phyloP scores from a whole-genome alignment of 306 rosid genomes.

The Amphicarpaea edgeworthii region DNA sequence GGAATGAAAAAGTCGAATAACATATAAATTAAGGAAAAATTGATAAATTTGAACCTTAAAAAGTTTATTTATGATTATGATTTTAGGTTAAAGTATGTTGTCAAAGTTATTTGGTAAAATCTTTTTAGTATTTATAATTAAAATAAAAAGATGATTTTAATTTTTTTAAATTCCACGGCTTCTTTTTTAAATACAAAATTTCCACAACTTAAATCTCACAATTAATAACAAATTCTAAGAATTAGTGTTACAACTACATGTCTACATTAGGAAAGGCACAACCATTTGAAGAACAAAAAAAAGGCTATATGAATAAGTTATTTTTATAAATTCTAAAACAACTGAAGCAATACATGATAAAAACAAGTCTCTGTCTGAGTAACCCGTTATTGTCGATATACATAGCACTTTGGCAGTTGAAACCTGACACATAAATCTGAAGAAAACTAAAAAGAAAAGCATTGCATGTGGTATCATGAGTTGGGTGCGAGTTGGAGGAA shows the following conservation, averaged over 20 bases:
- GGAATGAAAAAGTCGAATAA: too few species aligned
- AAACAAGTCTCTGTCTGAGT: background rate
- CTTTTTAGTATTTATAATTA: too few species aligned
- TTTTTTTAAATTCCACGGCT: too few species aligned
- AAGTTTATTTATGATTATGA: too few species aligned
- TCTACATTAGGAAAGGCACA: background rate
- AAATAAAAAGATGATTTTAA: too few species aligned
- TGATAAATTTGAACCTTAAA: too few species aligned
- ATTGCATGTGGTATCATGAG: conserved; percentile 48
- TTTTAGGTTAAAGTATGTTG: too few species aligned
- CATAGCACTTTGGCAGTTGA: conserved; percentile 22
- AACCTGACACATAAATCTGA: conserved; percentile 35
- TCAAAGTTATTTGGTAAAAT: too few species aligned
- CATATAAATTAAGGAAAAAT: too few species aligned
- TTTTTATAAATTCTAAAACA: background rate
- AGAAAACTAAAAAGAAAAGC: conserved; percentile 42
- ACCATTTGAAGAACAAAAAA: background rate
- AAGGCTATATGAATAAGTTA: background rate
- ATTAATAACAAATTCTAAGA: background rate
- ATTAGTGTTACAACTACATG: background rate
- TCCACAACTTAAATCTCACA: background rate
- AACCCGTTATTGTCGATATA: background rate
- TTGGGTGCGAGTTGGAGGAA: conserved; percentile 45
- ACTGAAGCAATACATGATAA: background rate
- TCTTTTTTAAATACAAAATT: too few species aligned